Evolutionary conservation across 805 yeast species (phyloP), one percentile per base, ranked within the genome.

Genomic region (Yarrowia keelungensis): DNA sequence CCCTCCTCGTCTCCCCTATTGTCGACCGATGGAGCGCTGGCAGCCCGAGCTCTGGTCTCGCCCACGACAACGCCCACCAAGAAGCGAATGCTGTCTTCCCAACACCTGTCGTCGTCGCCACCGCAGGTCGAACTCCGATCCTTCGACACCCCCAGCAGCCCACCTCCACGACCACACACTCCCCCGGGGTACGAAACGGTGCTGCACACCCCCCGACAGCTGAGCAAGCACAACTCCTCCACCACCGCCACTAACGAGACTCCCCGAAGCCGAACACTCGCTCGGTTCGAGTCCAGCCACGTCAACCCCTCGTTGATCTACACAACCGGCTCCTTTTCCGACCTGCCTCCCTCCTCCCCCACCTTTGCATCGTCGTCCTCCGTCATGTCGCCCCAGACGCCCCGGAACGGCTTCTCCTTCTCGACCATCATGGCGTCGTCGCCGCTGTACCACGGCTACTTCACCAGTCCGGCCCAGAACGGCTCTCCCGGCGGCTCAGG

Each of bases 371-470:
- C 66, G 14, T 51, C 66, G 36, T 56, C 69, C 8, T 51, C 69
- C 19, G 32, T 42, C 41, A 51, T 58, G 50, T 51, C 53, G 46
- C 65, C 67, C 12, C 66, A 58, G 42, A 67, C 67, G 19, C 50
- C 61, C n/a, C 72, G 72, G 12, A 39, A 32, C 47, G 73, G 72
- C 36, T 71, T 71, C 38, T 68, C 73, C 43, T 71, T 71, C 59
- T 70, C 72, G 22, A 47, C 69, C 45, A 69, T 72, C 64, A 69
- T 72, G 51, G 69, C 66, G 38, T 72, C 74, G 15, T 72, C 74
- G 35, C 73, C 73, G 5, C 71, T 71, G 32, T 71, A 71, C 58
- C 70, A 65, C 26, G 73, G 73, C 58, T 71, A 67, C 59, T 65
- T 45, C 15, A 68, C 71, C n/a, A 68, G 72, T 26, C 73, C 73